Base-by-base conservation (phyloP, 2,329 filamentous ascomycete genomes). In the Lachnellula occidentalis region DNA sequence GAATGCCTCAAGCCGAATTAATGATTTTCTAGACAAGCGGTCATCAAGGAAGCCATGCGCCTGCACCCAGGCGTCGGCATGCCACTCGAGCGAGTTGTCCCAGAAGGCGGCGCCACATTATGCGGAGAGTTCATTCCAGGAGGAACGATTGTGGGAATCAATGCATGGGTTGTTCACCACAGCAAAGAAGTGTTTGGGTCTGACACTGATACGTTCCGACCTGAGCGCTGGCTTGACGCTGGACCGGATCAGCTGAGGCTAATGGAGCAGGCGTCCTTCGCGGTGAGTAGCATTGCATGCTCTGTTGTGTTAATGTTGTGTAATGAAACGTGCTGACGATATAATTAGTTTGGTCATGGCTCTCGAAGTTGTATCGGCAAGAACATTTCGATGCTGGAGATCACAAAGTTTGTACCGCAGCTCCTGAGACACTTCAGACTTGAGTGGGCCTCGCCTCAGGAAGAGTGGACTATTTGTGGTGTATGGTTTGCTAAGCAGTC, bases 11-110 rank as follows among this genome's bases (percentile, higher is more conserved):
- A 24, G 27, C 46, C 41, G 43, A 48, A 15, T 31, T 31, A 9
- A 31, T 3, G 27, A 12, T 45, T 19, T 4, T 22, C 15, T 31
- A 53, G 36, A 2, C 73, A 80, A 56, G 78, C 77, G 0, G 72
- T 75, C 4, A 73, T 81, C 34, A 79, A 79, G 48, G 79, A 81
- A 61, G 74, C 75, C 0, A 65, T 80, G 41, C 73, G 78, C 6
- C 64, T 81, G 22, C 74, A 78, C 48, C 71, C 77, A 0, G 72
- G 74, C 0, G 72, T 73, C 0, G 77, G 74, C 3, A 64, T 78
- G 15, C 73, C 75, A 1, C 64, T 80, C 12, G 74, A 76, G 61
- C 70, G 78, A 4, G 68, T 72, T 0, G 76, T 79, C 0, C 76
- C 77, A 0, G 55, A 68, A 6, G 72, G 69, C 0, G 78, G 79